Conservation (phyloP, 208 protist species). For the Crithidia fasciculata region DNA sequence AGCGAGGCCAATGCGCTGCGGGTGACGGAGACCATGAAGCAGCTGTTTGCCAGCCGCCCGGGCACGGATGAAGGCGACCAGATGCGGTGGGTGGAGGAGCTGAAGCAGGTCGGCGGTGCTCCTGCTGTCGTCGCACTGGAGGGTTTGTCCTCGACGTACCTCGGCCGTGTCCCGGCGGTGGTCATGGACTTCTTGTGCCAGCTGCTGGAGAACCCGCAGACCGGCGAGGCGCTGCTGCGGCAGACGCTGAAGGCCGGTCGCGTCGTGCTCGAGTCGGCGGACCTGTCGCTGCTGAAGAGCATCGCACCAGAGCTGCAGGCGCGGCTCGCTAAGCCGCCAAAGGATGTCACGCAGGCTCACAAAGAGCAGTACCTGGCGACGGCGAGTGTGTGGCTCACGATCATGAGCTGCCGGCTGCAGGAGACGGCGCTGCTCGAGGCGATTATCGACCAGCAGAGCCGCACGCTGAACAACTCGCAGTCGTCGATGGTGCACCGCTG, state of each 20-base stretch:
- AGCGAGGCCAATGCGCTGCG: constrained; percentile 61
- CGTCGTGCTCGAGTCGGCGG: constrained; percentile 66
- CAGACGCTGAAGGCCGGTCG: constrained; percentile 73
- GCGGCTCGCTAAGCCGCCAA: constrained; percentile 83
- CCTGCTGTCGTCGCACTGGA: constrained; percentile 66
- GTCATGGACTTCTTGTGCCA: constrained; percentile 78
- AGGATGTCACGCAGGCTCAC: constrained; percentile 72
- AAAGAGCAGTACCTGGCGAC: constrained; percentile 91
- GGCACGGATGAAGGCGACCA: constrained; percentile 62
- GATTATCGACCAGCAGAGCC: constrained; percentile 90
- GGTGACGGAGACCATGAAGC: constrained; percentile 62
- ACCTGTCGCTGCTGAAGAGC: constrained; percentile 52
- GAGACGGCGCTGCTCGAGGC: constrained; percentile 79
- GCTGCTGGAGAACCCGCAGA: constrained; percentile 67
- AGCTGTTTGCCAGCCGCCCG: constrained; percentile 58
- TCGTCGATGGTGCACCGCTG: constrained; percentile 90
- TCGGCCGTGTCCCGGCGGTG: constrained; percentile 50
- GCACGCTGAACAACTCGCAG: constrained; percentile 88
- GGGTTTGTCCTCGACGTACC: constrained; percentile 64
- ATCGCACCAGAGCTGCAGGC: constrained; percentile 73
- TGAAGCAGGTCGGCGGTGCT: constrained; percentile 65
- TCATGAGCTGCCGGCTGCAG: constrained; percentile 88
- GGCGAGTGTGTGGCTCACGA: constrained; percentile 88
- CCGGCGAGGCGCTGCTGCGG: constrained; percentile 67
- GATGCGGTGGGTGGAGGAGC: constrained; percentile 60